Evolutionary conservation across 2,329 filamentous ascomycete species (phyloP).

Genomic region (Cercospora brassicicola): DNA sequence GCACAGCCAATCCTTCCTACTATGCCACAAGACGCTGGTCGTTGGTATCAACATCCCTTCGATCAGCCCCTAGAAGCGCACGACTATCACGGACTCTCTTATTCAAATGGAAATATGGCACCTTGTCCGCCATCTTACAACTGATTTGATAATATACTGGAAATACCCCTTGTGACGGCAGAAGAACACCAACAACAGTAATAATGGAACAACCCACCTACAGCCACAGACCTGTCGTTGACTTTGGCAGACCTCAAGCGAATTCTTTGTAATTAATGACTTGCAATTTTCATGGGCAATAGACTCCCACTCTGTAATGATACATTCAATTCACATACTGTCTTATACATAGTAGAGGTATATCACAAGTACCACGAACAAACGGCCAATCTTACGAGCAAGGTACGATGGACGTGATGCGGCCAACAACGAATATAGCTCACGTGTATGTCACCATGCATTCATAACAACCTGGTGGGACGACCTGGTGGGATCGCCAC

Average conservation of each 20-base stretch:
- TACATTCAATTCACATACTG: constrained; percentile 3
- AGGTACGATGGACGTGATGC: neutral
- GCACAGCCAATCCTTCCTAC: constrained; percentile 3
- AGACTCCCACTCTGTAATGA: neutral
- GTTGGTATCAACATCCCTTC: constrained; percentile 7
- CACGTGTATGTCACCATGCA: neutral
- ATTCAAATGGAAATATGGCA: neutral
- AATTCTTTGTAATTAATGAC: constrained; percentile 3
- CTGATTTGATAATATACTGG: neutral
- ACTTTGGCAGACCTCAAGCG: neutral
- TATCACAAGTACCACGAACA: neutral
- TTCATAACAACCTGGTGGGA: neutral
- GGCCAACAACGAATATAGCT: neutral
- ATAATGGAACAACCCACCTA: neutral
- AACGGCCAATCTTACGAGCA: neutral
- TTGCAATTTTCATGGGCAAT: neutral
- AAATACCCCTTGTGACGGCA: neutral
- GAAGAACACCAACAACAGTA: neutral
- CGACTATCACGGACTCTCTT: neutral
- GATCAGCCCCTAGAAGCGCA: neutral
- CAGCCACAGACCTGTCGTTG: neutral
- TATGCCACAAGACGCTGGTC: constrained; percentile 5
- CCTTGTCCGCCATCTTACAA: constrained; percentile 15
- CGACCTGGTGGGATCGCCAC: constrained; percentile 1
- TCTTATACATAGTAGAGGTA: neutral